Conservation (phyloP, 2,329 filamentous ascomycete genomes). For the Phialemoniopsis sp. region DNA sequence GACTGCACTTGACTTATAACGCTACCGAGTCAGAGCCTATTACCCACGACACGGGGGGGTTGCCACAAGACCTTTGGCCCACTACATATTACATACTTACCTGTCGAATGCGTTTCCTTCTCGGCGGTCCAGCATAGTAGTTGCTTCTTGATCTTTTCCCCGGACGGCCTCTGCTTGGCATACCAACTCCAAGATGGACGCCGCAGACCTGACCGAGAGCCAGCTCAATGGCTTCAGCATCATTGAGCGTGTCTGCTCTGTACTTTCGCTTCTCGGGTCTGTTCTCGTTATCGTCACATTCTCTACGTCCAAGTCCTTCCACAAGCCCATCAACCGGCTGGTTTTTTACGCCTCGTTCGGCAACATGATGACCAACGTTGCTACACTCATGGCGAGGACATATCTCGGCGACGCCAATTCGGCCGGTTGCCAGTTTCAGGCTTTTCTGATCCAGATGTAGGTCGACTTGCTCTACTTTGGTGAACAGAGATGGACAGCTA, state of each 20-base stretch:
- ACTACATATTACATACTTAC: neutral
- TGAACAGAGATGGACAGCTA: constrained; percentile 3
- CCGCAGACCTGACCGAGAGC: constrained; percentile 6
- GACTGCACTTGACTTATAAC: too few species aligned
- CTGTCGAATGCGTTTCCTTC: neutral
- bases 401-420: constrained; percentile 46
- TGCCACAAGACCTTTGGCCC: neutral
- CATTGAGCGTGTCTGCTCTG: constrained; percentile 65
- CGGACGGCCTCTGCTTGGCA: neutral
- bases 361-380: constrained; percentile 74
- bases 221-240: constrained; percentile 52
- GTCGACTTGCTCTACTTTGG: constrained; percentile 18
- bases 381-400: constrained; percentile 66
- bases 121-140: neutral
- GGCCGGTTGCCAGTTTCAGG: constrained; percentile 67
- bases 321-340: constrained; percentile 82
- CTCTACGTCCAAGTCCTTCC: constrained; percentile 62
- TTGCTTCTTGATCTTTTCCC: neutral
- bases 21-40: too few species aligned
- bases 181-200: constrained; percentile 6
- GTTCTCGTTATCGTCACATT: constrained; percentile 72
- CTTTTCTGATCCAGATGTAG: constrained; percentile 78
- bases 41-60: neutral
- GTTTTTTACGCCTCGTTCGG: constrained; percentile 82
- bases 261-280: constrained; percentile 67